Evolutionary conservation across 2,329 filamentous ascomycete species (phyloP).

Genomic region (Dactylellina haptotyla): DNA sequence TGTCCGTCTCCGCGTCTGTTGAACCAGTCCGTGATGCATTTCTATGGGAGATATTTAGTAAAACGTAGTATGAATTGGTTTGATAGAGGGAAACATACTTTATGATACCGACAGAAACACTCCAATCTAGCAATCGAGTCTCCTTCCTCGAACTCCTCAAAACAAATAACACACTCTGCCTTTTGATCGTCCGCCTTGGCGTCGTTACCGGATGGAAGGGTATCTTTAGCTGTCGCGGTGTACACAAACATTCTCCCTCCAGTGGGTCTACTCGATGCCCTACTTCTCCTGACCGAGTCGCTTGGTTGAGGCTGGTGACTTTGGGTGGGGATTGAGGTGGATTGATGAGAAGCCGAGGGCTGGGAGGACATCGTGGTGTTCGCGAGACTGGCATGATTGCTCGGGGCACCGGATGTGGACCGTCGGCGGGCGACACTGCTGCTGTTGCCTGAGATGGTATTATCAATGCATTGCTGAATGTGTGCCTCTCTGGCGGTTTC

Average conservation of each 20-base stretch:
- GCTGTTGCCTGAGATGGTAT: conserved; percentile 57
- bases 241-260: conserved; percentile 64
- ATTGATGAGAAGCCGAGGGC: background rate
- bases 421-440: conserved; percentile 56
- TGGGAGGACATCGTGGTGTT: conserved; percentile 33
- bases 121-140: conserved; percentile 66
- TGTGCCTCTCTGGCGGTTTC: conserved; percentile 63
- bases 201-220: conserved; percentile 62
- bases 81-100: conserved; percentile 59
- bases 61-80: background rate
- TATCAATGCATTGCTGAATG: conserved; percentile 62
- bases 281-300: conserved; percentile 41
- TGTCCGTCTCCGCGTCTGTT: conserved; percentile 23
- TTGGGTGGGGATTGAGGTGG: background rate
- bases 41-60: background rate
- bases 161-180: conserved; percentile 67
- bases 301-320: conserved; percentile 9
- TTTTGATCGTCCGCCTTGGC: conserved; percentile 60
- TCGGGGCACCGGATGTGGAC: conserved; percentile 26
- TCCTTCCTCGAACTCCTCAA: conserved; percentile 67
- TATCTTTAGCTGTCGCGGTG: conserved; percentile 66
- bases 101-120: conserved; percentile 68
- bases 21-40: conserved; percentile 46
- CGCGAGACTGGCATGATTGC: conserved; percentile 16
- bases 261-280: conserved; percentile 53